phyloP scores from a whole-genome alignment of 129 eudicot species.

The Tagetes patula region DNA sequence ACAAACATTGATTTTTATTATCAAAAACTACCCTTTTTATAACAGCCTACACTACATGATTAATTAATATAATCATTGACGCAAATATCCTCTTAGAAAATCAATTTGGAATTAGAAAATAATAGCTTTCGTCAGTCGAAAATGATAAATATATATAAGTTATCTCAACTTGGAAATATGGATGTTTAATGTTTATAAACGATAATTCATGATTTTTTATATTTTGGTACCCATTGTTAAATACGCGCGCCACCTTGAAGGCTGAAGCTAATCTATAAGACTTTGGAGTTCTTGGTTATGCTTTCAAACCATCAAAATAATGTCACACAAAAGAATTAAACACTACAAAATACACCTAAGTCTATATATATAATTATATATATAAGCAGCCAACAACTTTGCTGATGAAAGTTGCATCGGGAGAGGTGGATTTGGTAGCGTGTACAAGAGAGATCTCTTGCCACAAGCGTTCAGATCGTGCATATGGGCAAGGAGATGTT shows the following conservation, averaged over 20 bases:
- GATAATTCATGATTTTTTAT: too few relatives aligned
- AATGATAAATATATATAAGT: too few relatives aligned
- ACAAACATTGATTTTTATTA: too few relatives aligned
- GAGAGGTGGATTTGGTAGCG: conserved; percentile 37
- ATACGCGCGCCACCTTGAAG: too few relatives aligned
- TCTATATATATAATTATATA: background rate
- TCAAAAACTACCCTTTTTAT: too few relatives aligned
- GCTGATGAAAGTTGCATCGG: conserved; percentile 22
- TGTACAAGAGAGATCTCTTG: conserved; percentile 28
- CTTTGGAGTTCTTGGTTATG: background rate
- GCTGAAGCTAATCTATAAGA: background rate
- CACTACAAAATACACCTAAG: conserved; percentile 10
- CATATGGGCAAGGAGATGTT: conserved; percentile 24
- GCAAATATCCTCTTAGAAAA: background rate
- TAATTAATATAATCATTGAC: background rate
- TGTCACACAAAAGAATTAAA: too few relatives aligned
- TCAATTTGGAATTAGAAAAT: background rate
- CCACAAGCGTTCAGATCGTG: conserved; percentile 16
- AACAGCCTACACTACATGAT: too few relatives aligned
- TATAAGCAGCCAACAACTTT: conserved; percentile 33
- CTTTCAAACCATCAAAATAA: background rate
- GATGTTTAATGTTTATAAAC: too few relatives aligned
- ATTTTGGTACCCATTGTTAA: too few relatives aligned
- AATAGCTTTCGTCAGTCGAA: background rate
- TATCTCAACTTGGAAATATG: too few relatives aligned